These are phyloP conservation scores for Zarea fungicola DNA, from an alignment of 2,329 filamentous ascomycete genomes.

Conservation along the genomic window DNA sequence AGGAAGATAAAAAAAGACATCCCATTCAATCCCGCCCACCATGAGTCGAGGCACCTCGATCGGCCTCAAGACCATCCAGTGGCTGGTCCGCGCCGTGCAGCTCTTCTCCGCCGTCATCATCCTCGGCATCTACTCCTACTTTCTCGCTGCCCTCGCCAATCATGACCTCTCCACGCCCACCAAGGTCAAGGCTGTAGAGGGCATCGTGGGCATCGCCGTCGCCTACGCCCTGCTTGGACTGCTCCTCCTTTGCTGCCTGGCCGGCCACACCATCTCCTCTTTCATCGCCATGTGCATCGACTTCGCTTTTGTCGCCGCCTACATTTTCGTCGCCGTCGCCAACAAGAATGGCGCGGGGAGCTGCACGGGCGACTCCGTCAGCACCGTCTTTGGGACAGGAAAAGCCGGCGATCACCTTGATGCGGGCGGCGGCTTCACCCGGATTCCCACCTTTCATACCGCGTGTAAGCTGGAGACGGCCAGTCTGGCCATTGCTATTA, in stretches of 20 bases:
- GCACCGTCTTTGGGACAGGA: slow-evolving; percentile 65
- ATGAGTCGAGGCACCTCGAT: slow-evolving; percentile 24
- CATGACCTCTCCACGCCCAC: slow-evolving; percentile 58
- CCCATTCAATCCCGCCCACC: not conserved
- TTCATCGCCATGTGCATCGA: slow-evolving; percentile 71
- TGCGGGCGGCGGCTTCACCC: slow-evolving; percentile 41
- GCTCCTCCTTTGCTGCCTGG: slow-evolving; percentile 72
- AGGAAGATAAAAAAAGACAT: not conserved
- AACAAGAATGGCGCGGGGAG: slow-evolving; percentile 62
- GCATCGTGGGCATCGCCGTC: slow-evolving; percentile 68
- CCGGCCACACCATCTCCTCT: slow-evolving; percentile 68
- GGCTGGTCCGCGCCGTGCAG: slow-evolving; percentile 67
- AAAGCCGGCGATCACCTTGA: slow-evolving; percentile 45
- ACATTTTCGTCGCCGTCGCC: slow-evolving; percentile 75
- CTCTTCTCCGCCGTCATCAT: slow-evolving; percentile 69
- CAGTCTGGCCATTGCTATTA: slow-evolving; percentile 70
- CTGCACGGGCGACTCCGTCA: slow-evolving; percentile 54
- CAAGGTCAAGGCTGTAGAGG: slow-evolving; percentile 68
- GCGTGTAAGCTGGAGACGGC: slow-evolving; percentile 75
- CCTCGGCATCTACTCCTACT: slow-evolving; percentile 78
- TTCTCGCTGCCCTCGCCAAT: slow-evolving; percentile 66
- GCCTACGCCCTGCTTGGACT: slow-evolving; percentile 71
- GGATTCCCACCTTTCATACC: slow-evolving; percentile 40
- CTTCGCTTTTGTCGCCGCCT: slow-evolving; percentile 66
- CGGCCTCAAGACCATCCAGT: slow-evolving; percentile 63